Conservation (phyloP, 2,329 filamentous ascomycete genomes). For the Clonostachys byssicola region DNA sequence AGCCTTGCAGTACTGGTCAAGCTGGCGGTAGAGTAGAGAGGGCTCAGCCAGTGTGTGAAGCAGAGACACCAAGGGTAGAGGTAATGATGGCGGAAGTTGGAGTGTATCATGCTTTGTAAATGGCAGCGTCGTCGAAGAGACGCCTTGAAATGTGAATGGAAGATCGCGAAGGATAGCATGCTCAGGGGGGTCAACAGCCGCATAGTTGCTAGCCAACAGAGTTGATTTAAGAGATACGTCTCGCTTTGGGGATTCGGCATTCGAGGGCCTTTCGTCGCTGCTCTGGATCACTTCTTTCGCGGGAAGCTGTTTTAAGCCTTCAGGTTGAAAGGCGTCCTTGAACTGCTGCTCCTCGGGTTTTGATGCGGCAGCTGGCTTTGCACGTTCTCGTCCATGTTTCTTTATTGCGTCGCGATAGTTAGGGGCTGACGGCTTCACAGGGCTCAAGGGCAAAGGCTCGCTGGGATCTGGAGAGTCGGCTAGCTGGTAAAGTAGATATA, state of each 20-base stretch:
- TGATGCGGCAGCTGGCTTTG: constrained; percentile 24
- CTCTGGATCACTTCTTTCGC: constrained; percentile 30
- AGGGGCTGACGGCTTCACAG: constrained; percentile 29
- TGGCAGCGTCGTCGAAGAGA: constrained; percentile 80
- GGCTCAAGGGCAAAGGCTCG: constrained; percentile 43
- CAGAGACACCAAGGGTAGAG: constrained; percentile 79
- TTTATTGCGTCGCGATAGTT: constrained; percentile 29
- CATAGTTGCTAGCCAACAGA: constrained; percentile 51
- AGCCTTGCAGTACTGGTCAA: constrained; percentile 78
- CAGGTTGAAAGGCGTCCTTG: constrained; percentile 49
- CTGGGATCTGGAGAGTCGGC: constrained; percentile 61
- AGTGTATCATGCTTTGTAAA: constrained; percentile 69
- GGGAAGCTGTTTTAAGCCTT: constrained; percentile 41
- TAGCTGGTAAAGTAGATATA: constrained; percentile 84
- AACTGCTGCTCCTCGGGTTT: constrained; percentile 43
- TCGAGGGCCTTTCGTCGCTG: constrained; percentile 25
- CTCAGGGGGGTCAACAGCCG: constrained; percentile 58
- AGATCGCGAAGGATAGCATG: constrained; percentile 70
- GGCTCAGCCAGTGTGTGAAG: constrained; percentile 89
- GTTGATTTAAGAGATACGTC: constrained; percentile 55
- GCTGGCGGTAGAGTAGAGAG: constrained; percentile 79
- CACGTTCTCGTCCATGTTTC: constrained; percentile 28
- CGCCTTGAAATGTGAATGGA: constrained; percentile 87
- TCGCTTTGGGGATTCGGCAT: constrained; percentile 27
- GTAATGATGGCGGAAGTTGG: constrained; percentile 73